Percentiles rank a stretch among this genome's conserved stretches.
These are phyloP conservation scores for Pachyrhizus erosus DNA, from an alignment of 306 rosid genomes.

Conservation along the genomic window DNA sequence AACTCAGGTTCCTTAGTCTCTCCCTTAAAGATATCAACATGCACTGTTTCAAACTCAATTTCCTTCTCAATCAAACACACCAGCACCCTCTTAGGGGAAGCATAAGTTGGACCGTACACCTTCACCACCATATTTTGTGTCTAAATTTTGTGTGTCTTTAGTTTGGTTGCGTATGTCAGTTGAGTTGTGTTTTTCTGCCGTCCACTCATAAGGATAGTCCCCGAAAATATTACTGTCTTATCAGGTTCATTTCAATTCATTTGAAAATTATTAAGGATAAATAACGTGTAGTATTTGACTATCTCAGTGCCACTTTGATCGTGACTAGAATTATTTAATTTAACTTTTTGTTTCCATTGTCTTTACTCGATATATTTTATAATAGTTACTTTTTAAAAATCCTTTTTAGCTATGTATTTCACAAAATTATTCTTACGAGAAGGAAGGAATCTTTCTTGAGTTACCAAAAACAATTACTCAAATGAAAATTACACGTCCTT, in stretches of 20 bases:
- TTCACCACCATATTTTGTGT: conserved; percentile 44
- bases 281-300: neutral
- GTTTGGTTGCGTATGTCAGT: neutral
- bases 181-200: neutral
- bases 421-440: no score
- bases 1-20: conserved; percentile 56
- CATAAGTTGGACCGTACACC: conserved; percentile 62
- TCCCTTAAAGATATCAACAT: conserved; percentile 53
- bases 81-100: conserved; percentile 53
- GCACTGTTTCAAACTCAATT: conserved; percentile 54
- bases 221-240: neutral
- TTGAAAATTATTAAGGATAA: neutral
- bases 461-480: no score
- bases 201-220: no score
- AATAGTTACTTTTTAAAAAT: no score
- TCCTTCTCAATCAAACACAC: conserved; percentile 60
- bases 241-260: neutral
- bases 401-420: no score
- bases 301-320: no score
- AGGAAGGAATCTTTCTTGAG: no score
- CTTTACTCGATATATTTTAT: neutral
- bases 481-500: no score
- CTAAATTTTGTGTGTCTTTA: neutral
- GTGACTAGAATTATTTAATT: neutral
- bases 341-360: neutral